phyloP scores from a whole-genome alignment of 441 rosid genomes.

The Eruca vesicaria region DNA sequence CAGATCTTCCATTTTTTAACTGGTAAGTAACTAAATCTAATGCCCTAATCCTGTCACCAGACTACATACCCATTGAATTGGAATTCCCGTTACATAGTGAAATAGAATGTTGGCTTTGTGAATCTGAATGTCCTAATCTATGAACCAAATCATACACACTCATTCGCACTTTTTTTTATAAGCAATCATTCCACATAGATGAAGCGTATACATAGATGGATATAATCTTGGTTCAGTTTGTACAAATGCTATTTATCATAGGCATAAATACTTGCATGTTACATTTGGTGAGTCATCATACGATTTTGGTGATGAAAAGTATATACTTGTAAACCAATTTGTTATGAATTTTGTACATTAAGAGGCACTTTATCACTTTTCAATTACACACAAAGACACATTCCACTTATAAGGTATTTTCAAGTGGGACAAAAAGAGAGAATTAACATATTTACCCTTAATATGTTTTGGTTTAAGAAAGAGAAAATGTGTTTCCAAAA shows the following conservation, averaged over 20 bases:
- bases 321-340: background rate
- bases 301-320: background rate
- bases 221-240: background rate
- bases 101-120: background rate
- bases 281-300: background rate
- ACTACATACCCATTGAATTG: background rate
- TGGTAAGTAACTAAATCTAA: constrained; percentile 1
- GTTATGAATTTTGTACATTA: too few relatives aligned
- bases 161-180: too few relatives aligned
- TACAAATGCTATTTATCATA: background rate
- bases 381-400: too few relatives aligned
- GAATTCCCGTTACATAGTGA: background rate
- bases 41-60: background rate
- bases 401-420: too few relatives aligned
- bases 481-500: too few relatives aligned
- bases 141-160: background rate
- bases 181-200: too few relatives aligned
- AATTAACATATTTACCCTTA: too few relatives aligned
- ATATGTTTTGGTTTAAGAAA: too few relatives aligned
- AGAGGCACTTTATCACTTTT: too few relatives aligned
- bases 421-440: too few relatives aligned
- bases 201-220: background rate
- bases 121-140: background rate
- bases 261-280: background rate
- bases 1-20: background rate